phyloP scores from a whole-genome alignment of 192 early-diverging fungal species.

The Gamsiella multidivaricata region DNA sequence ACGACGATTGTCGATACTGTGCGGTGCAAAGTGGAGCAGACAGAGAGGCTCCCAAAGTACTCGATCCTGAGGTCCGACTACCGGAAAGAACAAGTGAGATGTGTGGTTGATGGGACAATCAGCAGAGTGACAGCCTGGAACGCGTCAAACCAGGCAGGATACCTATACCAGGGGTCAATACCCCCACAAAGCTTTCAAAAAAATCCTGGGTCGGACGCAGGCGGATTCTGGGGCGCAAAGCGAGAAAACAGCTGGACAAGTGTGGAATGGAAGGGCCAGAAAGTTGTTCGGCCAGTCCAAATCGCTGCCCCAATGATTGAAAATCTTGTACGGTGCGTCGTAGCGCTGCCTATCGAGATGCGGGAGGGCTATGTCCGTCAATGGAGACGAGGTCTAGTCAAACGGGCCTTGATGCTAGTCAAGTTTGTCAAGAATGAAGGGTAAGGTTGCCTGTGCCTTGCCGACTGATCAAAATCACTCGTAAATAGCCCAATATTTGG shows the following conservation, averaged over 20 bases:
- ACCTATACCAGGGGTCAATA: conserved; percentile 40
- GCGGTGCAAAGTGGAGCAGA: conserved; percentile 57
- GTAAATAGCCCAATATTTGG: not conserved
- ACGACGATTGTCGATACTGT: conserved; percentile 62
- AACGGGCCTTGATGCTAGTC: conserved; percentile 55
- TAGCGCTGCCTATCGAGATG: conserved; percentile 55
- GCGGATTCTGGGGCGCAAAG: conserved; percentile 23
- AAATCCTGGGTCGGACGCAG: conserved; percentile 21
- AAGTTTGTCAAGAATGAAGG: conserved; percentile 56
- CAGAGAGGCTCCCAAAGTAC: conserved; percentile 52
- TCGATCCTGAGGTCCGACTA: conserved; percentile 40
- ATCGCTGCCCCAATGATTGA: conserved; percentile 58
- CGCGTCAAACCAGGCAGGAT: conserved; percentile 29
- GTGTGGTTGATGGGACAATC: conserved; percentile 19
- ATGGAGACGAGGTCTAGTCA: conserved; percentile 59
- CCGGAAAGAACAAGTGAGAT: conserved; percentile 29
- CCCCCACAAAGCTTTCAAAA: conserved; percentile 46
- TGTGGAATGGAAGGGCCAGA: conserved; percentile 52
- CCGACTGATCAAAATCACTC: too few species aligned
- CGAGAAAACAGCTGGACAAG: conserved; percentile 46
- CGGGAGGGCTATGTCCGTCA: conserved; percentile 63
- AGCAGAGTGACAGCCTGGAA: conserved; percentile 36
- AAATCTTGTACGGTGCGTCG: conserved; percentile 54
- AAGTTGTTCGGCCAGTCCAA: conserved; percentile 46
- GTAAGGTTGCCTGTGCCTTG: conserved; percentile 9